Conservation (phyloP, 169 alveolate genomes). For the Cryptosporidium canis region DNA sequence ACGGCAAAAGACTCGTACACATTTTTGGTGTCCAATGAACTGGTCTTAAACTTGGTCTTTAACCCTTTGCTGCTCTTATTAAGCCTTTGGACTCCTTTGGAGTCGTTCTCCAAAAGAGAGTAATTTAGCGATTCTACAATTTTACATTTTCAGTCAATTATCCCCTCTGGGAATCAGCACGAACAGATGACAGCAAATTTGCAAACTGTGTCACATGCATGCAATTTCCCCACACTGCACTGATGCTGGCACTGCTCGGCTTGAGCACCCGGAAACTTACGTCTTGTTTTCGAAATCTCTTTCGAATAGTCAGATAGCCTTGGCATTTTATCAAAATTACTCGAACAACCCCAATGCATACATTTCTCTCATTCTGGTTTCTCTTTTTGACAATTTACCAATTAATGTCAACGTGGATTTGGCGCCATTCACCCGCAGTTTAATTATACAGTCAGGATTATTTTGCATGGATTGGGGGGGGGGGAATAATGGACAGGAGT, state of each 20-base stretch:
- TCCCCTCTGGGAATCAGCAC: neutral
- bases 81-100: neutral
- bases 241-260: neutral
- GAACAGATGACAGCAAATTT: neutral
- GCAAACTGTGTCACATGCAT: conserved; percentile 11
- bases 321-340: neutral
- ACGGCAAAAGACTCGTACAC: conserved; percentile 41
- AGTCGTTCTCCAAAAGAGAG: conserved; percentile 44
- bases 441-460: neutral
- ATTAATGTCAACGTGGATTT: conserved; percentile 40
- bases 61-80: neutral
- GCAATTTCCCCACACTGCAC: conserved; percentile 6
- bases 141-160: neutral
- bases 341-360: neutral
- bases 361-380: neutral
- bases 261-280: conserved; percentile 7
- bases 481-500: neutral
- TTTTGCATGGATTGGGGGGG: neutral
- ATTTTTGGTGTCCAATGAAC: conserved; percentile 12
- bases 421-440: conserved; percentile 73
- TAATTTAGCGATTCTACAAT: conserved; percentile 59
- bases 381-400: neutral
- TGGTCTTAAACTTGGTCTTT: neutral
- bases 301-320: conserved; percentile 29
- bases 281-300: conserved; percentile 57